phyloP scores from a whole-genome alignment of 2,329 filamentous ascomycete species.

The Trichothecium sympodiale region DNA sequence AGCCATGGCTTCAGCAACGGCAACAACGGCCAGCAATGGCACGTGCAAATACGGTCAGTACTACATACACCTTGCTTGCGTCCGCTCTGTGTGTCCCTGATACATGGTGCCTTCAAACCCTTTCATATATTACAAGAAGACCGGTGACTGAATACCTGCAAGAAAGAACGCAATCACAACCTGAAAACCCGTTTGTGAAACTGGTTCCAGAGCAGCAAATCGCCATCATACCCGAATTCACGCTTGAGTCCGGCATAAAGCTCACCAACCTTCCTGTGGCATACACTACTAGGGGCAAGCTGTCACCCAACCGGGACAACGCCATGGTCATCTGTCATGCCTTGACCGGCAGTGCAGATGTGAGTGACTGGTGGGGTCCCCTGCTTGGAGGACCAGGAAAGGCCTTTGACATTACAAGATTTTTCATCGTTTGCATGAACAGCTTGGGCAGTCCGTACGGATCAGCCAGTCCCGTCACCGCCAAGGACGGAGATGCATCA shows the following conservation, averaged over 20 bases:
- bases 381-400: conserved; percentile 66
- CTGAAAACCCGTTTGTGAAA: conserved; percentile 81
- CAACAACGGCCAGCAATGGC: conserved; percentile 10
- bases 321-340: conserved; percentile 74
- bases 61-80: background rate
- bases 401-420: conserved; percentile 71
- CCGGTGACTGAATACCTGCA: conserved; percentile 51
- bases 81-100: conserved; percentile 4
- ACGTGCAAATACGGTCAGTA: conserved; percentile 12
- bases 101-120: conserved; percentile 2
- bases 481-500: conserved; percentile 65
- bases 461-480: conserved; percentile 79
- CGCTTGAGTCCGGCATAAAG: conserved; percentile 81
- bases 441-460: conserved; percentile 78
- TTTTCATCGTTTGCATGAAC: conserved; percentile 82
- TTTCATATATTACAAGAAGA: conserved; percentile 18
- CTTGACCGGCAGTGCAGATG: conserved; percentile 74
- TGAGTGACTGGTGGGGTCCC: conserved; percentile 82
- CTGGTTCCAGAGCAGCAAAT: conserved; percentile 85
- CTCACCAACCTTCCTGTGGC: conserved; percentile 66
- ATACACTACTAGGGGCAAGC: conserved; percentile 53
- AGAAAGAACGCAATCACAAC: conserved; percentile 58
- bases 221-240: conserved; percentile 78
- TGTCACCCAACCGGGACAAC: conserved; percentile 50
- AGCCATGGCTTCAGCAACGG: conserved; percentile 9